Base-by-base conservation (phyloP, 768 basidiomycete species). In the Psilocybe cyanescens region DNA sequence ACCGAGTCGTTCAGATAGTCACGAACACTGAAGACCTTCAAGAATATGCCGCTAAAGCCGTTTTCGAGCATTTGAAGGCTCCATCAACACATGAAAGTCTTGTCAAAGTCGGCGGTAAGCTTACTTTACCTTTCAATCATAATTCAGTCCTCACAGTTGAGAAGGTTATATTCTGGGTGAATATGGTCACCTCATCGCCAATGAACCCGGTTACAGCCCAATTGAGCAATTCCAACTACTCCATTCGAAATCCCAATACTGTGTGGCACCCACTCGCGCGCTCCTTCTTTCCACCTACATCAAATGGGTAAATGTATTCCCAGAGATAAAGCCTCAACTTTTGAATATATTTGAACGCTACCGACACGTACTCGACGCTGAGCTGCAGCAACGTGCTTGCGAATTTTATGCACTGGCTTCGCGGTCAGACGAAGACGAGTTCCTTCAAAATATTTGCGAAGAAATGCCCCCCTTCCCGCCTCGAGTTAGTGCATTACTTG, bases 251-350 rank as follows among this genome's bases (percentile, higher is more conserved):
- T 96, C 95, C 12, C 95, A 97, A 72, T 92, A 94, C 71, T 97
- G 96, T 71, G 84, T 92, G 39, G 95, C 96, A 4, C 79, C 95
- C 31, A 99, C 97, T 7, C 87, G 97, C 35, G 91, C 96, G 0
- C 82, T 99, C 31, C 86, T 99, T 29, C 81, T 99, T 37, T 97
- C 97, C 9, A 98, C 97, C 0, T 99, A 99, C 73, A 90, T 98
- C 79, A 99, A 99, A 84, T 99, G 97, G 97, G 95, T 97, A 65
- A 99, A 99, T 72, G 93, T 99, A 59, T 99, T 99, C 76, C 97
- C 97, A 17, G 97, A 99, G 74, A 97, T 99, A 77, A 97, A 96
- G 68, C 84, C 89, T 6, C 95, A 98, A 66, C 86, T 99, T 30
- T 69, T 98, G 72, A 92, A 90, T 73, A 94, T 99, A 68, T 97